Evolutionary conservation across 2,329 filamentous ascomycete species (phyloP), one percentile per base, ranked within the genome.

Genomic region (Aspergillus unguis): DNA sequence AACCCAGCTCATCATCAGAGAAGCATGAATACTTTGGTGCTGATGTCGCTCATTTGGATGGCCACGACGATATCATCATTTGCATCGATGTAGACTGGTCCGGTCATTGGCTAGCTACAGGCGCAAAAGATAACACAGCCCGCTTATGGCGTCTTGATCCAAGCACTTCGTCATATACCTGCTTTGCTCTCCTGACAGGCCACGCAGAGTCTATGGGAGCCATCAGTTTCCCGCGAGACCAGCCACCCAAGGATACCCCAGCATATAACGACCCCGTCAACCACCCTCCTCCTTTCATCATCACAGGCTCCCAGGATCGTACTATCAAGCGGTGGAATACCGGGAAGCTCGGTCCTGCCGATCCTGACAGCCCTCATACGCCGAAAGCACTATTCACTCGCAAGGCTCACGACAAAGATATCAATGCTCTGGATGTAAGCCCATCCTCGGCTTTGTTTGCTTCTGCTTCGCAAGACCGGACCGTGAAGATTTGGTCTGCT

Each of bases 391-490:
- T 85, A 4, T 99, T 89, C 70, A 97, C 94, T 1, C 84, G 94
- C 52, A 95, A 96, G 71, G 94, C 94, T 1, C 94, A 99, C 72
- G 94, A 99, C 67, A 99, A 99, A 69, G 94, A 99, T 61, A 99
- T 99, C 73, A 99, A 99, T 64, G 91, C 94, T 2, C 82, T 99
- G 46, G 90, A 95, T 58, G 80, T 94, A 8, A 89, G 91, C 58
- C 81, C 85, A 25, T 79, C 82, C 1, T 84, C 83, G 4, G 83
- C 85, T n/a, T 74, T 96, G 1, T 97, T 99, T 66, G 95, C 92
- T 3, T 96, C 94, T 1, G 92, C 94, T 29, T 97, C 92, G 4
- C 94, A 99, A 73, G 94, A 99, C 70, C 89, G 91, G 60, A 95
- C 90, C 0, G 91, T 97, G 60, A 99, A 97, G 75, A 94, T 99